Conservation (phyloP, 208 protist species). For the Tetramitus jugosus region DNA sequence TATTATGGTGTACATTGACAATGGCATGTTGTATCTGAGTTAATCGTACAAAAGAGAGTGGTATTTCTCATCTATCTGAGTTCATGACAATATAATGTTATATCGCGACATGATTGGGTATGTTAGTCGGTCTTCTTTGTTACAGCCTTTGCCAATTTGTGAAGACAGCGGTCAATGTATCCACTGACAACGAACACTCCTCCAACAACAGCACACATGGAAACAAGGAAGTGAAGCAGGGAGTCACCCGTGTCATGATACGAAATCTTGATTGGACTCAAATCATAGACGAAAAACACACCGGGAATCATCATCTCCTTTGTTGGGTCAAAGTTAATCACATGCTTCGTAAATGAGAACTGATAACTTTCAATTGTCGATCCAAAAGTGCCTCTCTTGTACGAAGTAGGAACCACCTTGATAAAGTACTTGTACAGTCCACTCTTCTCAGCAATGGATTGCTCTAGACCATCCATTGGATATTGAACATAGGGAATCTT, state of each 20-base stretch:
- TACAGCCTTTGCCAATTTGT: no score
- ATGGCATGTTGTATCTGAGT: no score
- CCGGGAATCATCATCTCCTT: conserved; percentile 43
- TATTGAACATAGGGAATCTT: conserved; percentile 55
- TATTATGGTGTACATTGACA: no score
- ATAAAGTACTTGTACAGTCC: conserved; percentile 71
- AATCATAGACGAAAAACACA: conserved; percentile 72
- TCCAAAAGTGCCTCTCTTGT: conserved; percentile 36
- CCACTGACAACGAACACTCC: conserved; percentile 66
- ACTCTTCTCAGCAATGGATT: conserved; percentile 30
- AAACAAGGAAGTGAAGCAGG: conserved; percentile 50
- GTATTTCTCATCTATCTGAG: no score
- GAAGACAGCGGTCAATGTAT: conserved; percentile 31
- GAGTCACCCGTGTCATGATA: conserved; percentile 39
- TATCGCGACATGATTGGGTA: no score
- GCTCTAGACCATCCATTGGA: conserved; percentile 53
- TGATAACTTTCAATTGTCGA: conserved; percentile 58
- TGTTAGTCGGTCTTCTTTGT: no score
- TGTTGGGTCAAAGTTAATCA: conserved; percentile 30
- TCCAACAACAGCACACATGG: conserved; percentile 66
- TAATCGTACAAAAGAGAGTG: no score
- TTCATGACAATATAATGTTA: no score
- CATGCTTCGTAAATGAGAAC: conserved; percentile 74
- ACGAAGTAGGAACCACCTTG: conserved; percentile 64
- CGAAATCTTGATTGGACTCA: conserved; percentile 54